Evolutionary conservation across 257 asterid species (phyloP).

Genomic region (Euphrasia confusa): DNA sequence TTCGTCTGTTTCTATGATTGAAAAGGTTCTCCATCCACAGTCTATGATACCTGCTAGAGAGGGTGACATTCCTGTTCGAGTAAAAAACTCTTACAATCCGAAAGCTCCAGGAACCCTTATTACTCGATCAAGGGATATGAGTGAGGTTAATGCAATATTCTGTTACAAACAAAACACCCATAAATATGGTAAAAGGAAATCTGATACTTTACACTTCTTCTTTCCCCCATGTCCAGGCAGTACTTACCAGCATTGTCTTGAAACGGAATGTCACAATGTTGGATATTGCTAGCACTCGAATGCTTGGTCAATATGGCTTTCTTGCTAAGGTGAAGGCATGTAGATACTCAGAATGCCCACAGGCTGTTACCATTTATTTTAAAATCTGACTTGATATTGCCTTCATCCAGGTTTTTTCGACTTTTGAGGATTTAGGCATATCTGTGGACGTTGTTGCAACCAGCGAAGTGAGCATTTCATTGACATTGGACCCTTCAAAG

Average conservation of each 20-base stretch:
- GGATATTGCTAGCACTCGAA: conserved; percentile 86
- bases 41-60: conserved; percentile 98
- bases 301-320: conserved; percentile 94
- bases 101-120: conserved; percentile 91
- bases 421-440: conserved; percentile 83
- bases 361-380: conserved; percentile 11
- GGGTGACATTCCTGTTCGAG: conserved; percentile 90
- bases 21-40: conserved; percentile 89
- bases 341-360: conserved; percentile 5
- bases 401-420: conserved; percentile 63
- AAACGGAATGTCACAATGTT: conserved; percentile 86
- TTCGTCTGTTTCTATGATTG: conserved; percentile 28
- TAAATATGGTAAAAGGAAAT: conserved; percentile 5
- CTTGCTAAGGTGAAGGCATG: conserved; percentile 65
- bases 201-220: conserved; percentile 11
- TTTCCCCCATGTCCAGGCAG: conserved; percentile 57
- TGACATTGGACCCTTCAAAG: conserved; percentile 91
- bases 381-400: conserved; percentile 19
- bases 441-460: conserved; percentile 98
- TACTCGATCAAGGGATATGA: conserved; percentile 76
- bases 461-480: conserved; percentile 88
- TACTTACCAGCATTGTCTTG: conserved; percentile 86
- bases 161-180: conserved; percentile 6
- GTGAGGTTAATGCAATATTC: conserved; percentile 41
- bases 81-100: conserved; percentile 84